Conservation (phyloP, 2,329 filamentous ascomycete species). For the Graphilbum sp. region DNA sequence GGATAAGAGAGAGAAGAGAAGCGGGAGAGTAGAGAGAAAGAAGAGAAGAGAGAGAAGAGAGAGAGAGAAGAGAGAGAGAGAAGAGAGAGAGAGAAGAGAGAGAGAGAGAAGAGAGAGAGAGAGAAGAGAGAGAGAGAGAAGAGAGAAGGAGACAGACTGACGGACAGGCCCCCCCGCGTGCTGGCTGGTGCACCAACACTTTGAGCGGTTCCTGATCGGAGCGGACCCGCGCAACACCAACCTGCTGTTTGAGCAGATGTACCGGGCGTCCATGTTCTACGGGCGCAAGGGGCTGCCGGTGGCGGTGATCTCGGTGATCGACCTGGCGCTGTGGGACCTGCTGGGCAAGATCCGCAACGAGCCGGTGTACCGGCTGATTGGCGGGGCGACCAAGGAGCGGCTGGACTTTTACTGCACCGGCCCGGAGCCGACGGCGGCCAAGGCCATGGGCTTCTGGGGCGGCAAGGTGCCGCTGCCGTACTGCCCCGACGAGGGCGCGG, state of each 20-base stretch:
- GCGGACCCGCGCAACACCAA: conserved; percentile 85
- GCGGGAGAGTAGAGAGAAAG: no score
- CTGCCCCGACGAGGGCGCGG: conserved; percentile 72
- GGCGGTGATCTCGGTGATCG: conserved; percentile 86
- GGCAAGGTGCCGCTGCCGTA: conserved; percentile 83
- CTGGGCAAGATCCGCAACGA: conserved; percentile 82
- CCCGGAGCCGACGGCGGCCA: conserved; percentile 64
- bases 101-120: no score
- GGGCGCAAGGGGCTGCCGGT: conserved; percentile 81
- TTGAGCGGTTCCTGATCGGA: conserved; percentile 78
- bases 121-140: not conserved
- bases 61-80: no score
- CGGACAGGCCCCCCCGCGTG: conserved; percentile 62
- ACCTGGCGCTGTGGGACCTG: conserved; percentile 84
- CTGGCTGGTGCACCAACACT: conserved; percentile 88
- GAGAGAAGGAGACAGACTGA: not conserved
- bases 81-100: no score
- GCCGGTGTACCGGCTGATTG: conserved; percentile 88
- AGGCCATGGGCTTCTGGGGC: conserved; percentile 76
- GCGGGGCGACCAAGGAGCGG: conserved; percentile 69
- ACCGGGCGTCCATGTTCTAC: conserved; percentile 90
- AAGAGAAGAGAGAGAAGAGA: no score
- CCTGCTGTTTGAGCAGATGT: conserved; percentile 91
- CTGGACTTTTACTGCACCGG: conserved; percentile 93
- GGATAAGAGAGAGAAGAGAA: no score